Base-by-base conservation (phyloP, 1,139 yeast species). In the Scheffersomyces cryptocercus region DNA sequence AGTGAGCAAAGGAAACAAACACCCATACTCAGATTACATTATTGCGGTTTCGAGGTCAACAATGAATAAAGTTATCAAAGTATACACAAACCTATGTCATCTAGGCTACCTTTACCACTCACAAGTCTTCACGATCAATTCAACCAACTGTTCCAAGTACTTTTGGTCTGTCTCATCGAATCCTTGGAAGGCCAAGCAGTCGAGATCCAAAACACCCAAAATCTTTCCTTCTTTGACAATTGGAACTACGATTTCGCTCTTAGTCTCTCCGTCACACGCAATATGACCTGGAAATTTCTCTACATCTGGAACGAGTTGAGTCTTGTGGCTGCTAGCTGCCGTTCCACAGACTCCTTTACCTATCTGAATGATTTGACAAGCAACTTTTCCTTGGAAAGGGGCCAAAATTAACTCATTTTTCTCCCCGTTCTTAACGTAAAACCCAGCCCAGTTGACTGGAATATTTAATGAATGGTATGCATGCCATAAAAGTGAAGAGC, bases 341-440 rank as follows among this genome's bases (percentile, higher is more conserved):
- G 80, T 70, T 5, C 99, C 98, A 67, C 98, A 93, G 0, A 93
- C 98, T 7, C 99, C 99, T 45, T 69, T 75, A 4, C 97, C 97
- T 44, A 86, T 69, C 45, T 70, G 60, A 45, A 93, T 93, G 14
- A 68, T 64, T 64, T 93, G 98, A 59, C 99, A 93, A 0, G 98
- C 98, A 3, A 93, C 98, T 62, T 89, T 89, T 1, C 99, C 99
- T 63, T 89, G 96, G 62, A 93, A 93, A 7, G 99, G 99, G 0
- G 95, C 99, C 37, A 93, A 71, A 29, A 88, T 75, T 43, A 93
- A 70, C 54, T 77, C 81, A 0, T 58, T 41, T 0, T 60, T 50
- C n/a, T 59, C 59, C 8, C 53, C 54, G 42, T 77, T 73, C 36
- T 65, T 51, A 0, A 88, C 80, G 57, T 93, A 93, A 60, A 93